Evolutionary conservation across 164 flowering plant species (phyloP), one percentile per base, ranked within the genome.

Genomic region (Echeveria elegans): DNA sequence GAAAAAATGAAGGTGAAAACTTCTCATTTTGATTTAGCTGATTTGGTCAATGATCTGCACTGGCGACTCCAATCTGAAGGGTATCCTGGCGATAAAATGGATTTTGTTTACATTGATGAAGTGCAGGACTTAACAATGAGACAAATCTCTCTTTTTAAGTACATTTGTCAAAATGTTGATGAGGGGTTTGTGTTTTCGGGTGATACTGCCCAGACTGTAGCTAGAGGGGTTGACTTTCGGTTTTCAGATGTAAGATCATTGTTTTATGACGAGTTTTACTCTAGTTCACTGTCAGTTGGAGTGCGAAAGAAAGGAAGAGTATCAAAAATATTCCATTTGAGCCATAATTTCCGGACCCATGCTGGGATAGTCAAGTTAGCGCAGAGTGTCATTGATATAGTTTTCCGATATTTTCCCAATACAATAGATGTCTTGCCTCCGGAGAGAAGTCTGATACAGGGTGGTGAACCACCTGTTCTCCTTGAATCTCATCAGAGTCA

Each of bases 71-170:
- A 66, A 47, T 8, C 63, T 41, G 79, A 71, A 64, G 68, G 41
- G 4, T 81, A 77, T 40, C 52, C 14, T 11, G 88, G 88, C 30
- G 80, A 79, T 18, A 32, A 61, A 29, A 69, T 89, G 77, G 88
- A 89, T 69, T 89, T 82, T 74, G 86, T 89, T 0, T 89, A 85
- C 69, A 76, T 89, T 63, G 96, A 89, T 76, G 96, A 89, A 69
- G 96, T 87, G 23, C 92, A 89, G 64, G 90, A 89, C 75, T 83
- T 89, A 0, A 85, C 86, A 1, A 84, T 85, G 89, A 78, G 83
- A 37, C 96, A 89, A 48, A 77, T 87, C 69, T 76, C 85, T 37
- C 83, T 40, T 40, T 40, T 40, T 12, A 40, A 40, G 45, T 40
- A 40, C 9, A 40, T 40, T 4, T 40, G 45, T 12, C 5, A 40